Evolutionary conservation across 2,329 filamentous ascomycete species (phyloP).

Genomic region (Xylariaceae sp.): DNA sequence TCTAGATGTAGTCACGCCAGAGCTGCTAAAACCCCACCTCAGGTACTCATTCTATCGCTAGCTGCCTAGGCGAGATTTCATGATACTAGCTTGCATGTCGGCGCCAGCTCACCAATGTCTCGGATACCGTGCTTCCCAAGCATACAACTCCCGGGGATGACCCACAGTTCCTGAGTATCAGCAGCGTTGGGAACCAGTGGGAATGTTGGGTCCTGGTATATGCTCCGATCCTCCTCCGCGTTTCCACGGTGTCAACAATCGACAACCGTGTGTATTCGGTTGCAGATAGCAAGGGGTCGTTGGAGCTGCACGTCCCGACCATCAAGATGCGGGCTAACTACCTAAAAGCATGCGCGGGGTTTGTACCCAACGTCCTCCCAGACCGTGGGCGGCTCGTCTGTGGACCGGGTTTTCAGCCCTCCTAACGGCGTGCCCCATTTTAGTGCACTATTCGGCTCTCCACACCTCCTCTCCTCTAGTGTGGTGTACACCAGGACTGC

Average conservation of each 20-base stretch:
- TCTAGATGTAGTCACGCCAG: background rate
- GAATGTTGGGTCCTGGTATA: background rate
- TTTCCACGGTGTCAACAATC: slow-evolving; percentile 1
- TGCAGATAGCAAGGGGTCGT: background rate
- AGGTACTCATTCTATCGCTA: background rate
- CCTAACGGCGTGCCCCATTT: slow-evolving; percentile 1
- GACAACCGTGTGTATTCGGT: background rate
- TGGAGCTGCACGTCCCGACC: background rate
- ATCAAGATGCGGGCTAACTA: background rate
- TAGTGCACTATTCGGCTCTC: background rate
- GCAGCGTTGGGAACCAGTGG: slow-evolving; percentile 3
- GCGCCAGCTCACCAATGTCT: slow-evolving; percentile 6
- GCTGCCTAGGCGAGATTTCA: background rate
- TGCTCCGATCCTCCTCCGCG: background rate
- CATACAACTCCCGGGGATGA: background rate
- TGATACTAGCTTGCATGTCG: background rate
- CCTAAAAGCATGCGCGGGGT: slow-evolving; percentile 5
- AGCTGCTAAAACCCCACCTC: background rate
- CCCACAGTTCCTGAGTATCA: slow-evolving; percentile 1
- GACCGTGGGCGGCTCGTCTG: slow-evolving; percentile 8
- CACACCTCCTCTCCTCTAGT: slow-evolving; percentile 8
- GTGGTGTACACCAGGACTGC: background rate
- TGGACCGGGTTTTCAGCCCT: slow-evolving; percentile 8
- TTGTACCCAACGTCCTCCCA: slow-evolving; percentile 5
- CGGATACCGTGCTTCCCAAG: background rate